Evolutionary conservation across 2,329 filamentous ascomycete species (phyloP).

Genomic region (Penicillium hordei): DNA sequence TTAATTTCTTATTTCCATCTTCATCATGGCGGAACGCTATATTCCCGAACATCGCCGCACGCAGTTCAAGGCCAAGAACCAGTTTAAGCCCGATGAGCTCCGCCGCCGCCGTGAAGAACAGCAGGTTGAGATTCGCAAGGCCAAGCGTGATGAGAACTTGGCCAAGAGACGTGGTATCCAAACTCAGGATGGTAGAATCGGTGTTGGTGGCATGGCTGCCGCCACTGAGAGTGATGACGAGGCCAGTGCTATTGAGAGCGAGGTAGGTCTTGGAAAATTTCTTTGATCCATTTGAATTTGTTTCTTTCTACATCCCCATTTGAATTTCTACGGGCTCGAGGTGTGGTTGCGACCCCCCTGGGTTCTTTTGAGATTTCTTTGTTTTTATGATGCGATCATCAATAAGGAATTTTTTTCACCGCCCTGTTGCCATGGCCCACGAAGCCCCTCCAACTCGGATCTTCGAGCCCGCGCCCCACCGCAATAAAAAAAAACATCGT

Average conservation of each 20-base stretch:
- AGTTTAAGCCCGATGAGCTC: conserved; percentile 98
- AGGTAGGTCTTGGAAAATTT: conserved; percentile 64
- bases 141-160: conserved; percentile 97
- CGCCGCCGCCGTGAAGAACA: conserved; percentile 97
- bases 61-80: conserved; percentile 99
- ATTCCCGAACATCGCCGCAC: conserved; percentile 99
- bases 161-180: conserved; percentile 96
- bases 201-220: conserved; percentile 67
- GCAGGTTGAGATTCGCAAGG: conserved; percentile 98
- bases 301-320: not conserved
- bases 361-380: conserved; percentile 16
- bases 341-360: not conserved
- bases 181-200: conserved; percentile 66
- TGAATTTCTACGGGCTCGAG: not conserved
- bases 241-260: conserved; percentile 86
- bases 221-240: conserved; percentile 98
- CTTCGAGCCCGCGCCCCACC: conserved; percentile 21
- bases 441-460: conserved; percentile 23
- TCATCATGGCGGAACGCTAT: conserved; percentile 93
- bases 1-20: conserved; percentile 29
- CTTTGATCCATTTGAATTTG: conserved; percentile 24
- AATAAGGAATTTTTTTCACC: conserved; percentile 38
- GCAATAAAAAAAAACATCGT: conserved; percentile 12
- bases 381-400: conserved; percentile 32
- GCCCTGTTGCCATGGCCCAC: conserved; percentile 33